Base-by-base conservation (phyloP, 495 filamentous ascomycete genomes). In the Neurospora sublineolata region DNA sequence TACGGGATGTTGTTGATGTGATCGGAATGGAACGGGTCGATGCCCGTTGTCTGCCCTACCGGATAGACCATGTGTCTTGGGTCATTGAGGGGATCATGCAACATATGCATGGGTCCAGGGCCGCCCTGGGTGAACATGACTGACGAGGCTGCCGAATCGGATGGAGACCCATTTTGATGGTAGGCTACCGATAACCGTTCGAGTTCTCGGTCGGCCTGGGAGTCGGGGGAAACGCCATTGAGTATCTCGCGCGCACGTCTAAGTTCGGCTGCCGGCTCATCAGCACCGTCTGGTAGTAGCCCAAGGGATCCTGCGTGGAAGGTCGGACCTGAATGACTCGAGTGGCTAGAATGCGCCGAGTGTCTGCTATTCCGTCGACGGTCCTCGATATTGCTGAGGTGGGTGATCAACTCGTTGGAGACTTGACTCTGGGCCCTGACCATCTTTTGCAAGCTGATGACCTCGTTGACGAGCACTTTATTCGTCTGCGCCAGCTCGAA, bases 1-100 rank as follows among this genome's bases (percentile, higher is more conserved):
- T 97, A 97, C 2, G 94, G 94, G 46, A 97, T 94, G 74, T 97
- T 97, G 82, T 93, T 87, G 75, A 97, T 92, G 76, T 97, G 93
- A 73, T 97, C 94, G 73, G 92, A 91, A 76, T 94, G 94, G 87
- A 94, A 94, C 9, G 94, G 94, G 79, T 97, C 94, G 76, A 97
- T 97, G 33, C 94, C 94, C 72, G 94, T 91, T 6, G 90, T 94
- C 68, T 93, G 88, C 0, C 94, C 94, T 20, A 96, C 92, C 0
- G 94, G 94, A 79, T 97, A 97, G 18, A 97, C 93, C 72, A 96
- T 86, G 70, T 89, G 89, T 72, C 95, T 92, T 46, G 93, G 83
- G 67, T 97, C 94, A 73, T 79, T 85, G n/a, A 86, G 76, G 33
- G 83, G 81, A 71, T 84, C 83, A 77, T 81, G 82, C 70, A 81